Evolutionary conservation across 2,329 filamentous ascomycete genomes (phyloP).

Genomic region (Lachnellula hyalina): DNA sequence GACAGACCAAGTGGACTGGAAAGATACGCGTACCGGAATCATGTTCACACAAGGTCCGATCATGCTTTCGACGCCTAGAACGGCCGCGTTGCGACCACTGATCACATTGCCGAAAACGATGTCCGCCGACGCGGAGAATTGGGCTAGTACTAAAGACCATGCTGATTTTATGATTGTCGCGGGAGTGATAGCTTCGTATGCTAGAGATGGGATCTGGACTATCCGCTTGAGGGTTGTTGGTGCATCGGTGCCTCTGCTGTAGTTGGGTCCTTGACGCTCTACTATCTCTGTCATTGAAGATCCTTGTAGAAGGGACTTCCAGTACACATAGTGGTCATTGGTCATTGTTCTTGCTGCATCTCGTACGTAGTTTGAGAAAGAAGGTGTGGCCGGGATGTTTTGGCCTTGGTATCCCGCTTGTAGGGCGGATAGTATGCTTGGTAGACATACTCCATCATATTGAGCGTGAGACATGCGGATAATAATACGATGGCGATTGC

Average conservation of each 20-base stretch:
- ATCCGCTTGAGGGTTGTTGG: constrained; percentile 8
- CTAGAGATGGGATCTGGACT: constrained; percentile 1
- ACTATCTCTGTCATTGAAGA: constrained; percentile 25
- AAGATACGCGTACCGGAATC: constrained; percentile 33
- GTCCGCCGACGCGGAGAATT: constrained; percentile 24
- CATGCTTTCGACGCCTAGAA: constrained; percentile 35
- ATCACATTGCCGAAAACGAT: constrained; percentile 13
- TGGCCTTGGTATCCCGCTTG: constrained; percentile 32
- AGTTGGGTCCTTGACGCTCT: constrained; percentile 4
- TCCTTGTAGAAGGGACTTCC: constrained; percentile 38
- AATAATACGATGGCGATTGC: constrained; percentile 28
- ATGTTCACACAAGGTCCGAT: constrained; percentile 40
- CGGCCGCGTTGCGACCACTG: constrained; percentile 10
- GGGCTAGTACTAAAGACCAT: constrained; percentile 39
- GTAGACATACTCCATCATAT: constrained; percentile 60
- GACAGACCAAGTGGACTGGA: constrained; percentile 6
- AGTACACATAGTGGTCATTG: constrained; percentile 34
- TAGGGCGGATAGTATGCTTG: constrained; percentile 17
- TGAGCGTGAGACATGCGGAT: constrained; percentile 48
- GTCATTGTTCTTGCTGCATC: constrained; percentile 24
- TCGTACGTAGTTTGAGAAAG: constrained; percentile 37
- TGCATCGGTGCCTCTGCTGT: constrained; percentile 3
- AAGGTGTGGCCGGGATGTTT: constrained; percentile 27
- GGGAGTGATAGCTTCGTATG: constrained; percentile 33
- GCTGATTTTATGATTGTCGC: constrained; percentile 39